Percentiles rank a stretch among this genome's conserved stretches.
These are phyloP conservation scores for Panaeolus papilionaceus DNA, from an alignment of 768 basidiomycete species.

Conservation along the genomic window DNA sequence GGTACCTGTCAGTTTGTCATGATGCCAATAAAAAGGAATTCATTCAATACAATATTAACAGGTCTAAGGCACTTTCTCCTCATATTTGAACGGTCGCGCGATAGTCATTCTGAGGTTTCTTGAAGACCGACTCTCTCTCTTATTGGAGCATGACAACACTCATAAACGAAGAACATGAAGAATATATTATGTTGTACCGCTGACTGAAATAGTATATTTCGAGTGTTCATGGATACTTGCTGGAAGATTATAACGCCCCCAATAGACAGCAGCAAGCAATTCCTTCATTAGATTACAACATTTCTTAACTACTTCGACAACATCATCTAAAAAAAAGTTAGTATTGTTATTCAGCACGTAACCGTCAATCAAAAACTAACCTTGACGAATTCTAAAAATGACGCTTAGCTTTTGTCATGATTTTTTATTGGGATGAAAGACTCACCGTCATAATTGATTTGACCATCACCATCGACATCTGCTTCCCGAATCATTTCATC, in stretches of 20 bases:
- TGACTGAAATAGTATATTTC: neutral
- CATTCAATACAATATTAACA: neutral
- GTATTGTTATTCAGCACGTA: neutral
- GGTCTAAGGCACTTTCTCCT: too few species aligned
- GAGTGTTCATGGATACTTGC: neutral
- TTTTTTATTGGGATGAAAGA: slow-evolving; percentile 6
- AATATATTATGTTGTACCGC: neutral
- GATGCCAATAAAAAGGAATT: too few species aligned
- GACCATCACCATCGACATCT: slow-evolving; percentile 93
- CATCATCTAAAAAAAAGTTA: slow-evolving; percentile 30
- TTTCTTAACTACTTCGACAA: slow-evolving; percentile 29
- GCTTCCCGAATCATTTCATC: slow-evolving; percentile 98
- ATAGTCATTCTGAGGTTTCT: too few species aligned
- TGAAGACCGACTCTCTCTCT: too few species aligned
- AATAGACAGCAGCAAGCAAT: neutral
- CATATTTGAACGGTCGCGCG: too few species aligned
- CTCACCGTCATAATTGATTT: slow-evolving; percentile 84
- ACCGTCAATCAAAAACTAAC: slow-evolving; percentile 17
- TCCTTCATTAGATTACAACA: slow-evolving; percentile 10
- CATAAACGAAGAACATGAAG: neutral
- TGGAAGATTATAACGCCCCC: neutral
- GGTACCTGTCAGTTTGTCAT: too few species aligned
- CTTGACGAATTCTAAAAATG: slow-evolving; percentile 34
- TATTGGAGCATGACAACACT: too few species aligned
- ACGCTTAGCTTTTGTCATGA: slow-evolving; percentile 10